These are phyloP conservation scores for Neopestalotiopsis clavispora DNA, from an alignment of 2,329 filamentous ascomycete genomes.

Conservation along the genomic window DNA sequence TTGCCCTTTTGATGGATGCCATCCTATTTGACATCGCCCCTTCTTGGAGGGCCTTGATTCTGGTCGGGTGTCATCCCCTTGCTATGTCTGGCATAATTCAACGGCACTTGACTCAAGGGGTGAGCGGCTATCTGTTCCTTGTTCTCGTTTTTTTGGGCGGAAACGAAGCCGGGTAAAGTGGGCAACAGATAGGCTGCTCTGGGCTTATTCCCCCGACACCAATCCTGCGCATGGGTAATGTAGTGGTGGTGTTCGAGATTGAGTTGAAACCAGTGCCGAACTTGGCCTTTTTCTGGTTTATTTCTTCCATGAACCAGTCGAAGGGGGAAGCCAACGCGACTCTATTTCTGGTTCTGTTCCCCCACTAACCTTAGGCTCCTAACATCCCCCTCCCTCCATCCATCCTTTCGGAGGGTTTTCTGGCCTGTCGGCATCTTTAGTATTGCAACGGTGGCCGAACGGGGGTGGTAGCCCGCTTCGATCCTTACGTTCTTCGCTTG, in stretches of 20 bases:
- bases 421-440: background rate
- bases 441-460: background rate
- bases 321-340: background rate
- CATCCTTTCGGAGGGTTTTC: background rate
- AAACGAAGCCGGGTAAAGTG: background rate
- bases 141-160: background rate
- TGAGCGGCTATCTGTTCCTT: background rate
- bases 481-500: background rate
- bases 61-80: background rate
- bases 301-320: too few species aligned
- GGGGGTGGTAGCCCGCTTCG: background rate
- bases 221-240: background rate
- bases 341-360: background rate
- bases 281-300: too few species aligned
- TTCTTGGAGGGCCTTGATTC: background rate
- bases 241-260: background rate
- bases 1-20: background rate
- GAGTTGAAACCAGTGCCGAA: background rate
- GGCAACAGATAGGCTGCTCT: background rate
- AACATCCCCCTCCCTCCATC: too few species aligned
- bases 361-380: background rate
- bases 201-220: background rate
- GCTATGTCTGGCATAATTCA: background rate
- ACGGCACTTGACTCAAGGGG: background rate
- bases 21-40: background rate